Evolutionary conservation across 2,329 filamentous ascomycete genomes (phyloP).

Genomic region (Pseudogymnoascus sp.): DNA sequence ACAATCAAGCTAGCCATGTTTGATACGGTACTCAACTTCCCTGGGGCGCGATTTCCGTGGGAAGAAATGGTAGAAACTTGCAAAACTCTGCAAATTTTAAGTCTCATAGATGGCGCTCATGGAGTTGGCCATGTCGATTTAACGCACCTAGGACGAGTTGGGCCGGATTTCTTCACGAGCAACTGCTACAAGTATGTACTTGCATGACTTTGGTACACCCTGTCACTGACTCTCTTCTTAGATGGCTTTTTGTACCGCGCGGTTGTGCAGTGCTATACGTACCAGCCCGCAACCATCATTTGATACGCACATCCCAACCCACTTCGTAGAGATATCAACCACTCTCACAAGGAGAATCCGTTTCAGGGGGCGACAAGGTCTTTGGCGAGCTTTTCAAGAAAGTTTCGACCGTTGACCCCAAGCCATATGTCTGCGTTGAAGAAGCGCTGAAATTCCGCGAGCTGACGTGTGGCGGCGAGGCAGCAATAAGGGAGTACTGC

Average conservation of each 20-base stretch:
- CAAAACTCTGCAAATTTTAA: conserved; percentile 58
- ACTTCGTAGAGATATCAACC: not conserved
- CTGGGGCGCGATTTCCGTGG: conserved; percentile 73
- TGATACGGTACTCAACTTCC: conserved; percentile 72
- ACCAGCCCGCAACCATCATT: not conserved
- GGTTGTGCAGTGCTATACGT: not conserved
- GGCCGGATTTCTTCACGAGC: conserved; percentile 79
- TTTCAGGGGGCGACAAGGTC: not conserved
- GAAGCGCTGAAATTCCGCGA: conserved; percentile 65
- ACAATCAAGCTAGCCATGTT: conserved; percentile 66
- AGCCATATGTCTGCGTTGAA: conserved; percentile 66
- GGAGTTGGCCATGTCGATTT: conserved; percentile 66
- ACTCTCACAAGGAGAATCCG: conserved; percentile 40
- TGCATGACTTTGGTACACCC: not conserved
- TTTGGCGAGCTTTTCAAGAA: not conserved
- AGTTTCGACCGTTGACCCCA: conserved; percentile 63
- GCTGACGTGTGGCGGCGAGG: conserved; percentile 65
- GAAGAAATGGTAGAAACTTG: conserved; percentile 58
- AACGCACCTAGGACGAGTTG: conserved; percentile 56
- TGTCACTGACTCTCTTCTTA: not conserved
- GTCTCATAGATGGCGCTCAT: conserved; percentile 77
- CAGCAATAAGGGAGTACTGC: conserved; percentile 57
- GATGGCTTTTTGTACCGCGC: not conserved
- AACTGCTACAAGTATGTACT: conserved; percentile 81
- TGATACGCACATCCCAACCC: not conserved